phyloP scores from a whole-genome alignment of 495 filamentous ascomycete genomes.

The Aspergillus nidulans region DNA sequence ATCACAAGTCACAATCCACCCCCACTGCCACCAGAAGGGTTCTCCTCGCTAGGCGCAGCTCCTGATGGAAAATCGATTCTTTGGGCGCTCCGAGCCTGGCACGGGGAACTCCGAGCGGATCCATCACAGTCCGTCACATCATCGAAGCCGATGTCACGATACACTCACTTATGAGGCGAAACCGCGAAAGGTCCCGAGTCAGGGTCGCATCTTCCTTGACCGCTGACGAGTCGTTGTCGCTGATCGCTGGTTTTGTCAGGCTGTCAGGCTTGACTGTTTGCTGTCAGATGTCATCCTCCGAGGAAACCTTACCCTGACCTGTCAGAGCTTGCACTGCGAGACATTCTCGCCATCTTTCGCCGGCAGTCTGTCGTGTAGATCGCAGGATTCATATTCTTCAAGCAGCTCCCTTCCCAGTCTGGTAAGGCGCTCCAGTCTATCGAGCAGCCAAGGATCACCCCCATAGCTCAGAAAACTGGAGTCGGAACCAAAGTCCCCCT shows the following conservation, averaged over 20 bases:
- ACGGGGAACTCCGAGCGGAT: neutral
- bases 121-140: neutral
- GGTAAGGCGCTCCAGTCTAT: neutral
- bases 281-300: slow-evolving; percentile 1
- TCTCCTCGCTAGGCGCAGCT: neutral
- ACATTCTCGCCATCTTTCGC: neutral
- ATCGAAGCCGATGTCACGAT: neutral
- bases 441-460: neutral
- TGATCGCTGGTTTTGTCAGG: neutral
- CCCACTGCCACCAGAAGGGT: neutral
- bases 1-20: slow-evolving; percentile 1
- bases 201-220: neutral
- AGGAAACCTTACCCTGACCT: slow-evolving; percentile 13
- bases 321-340: neutral
- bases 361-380: neutral
- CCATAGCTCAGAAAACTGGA: neutral
- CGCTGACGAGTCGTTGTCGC: neutral
- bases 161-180: too few relatives aligned
- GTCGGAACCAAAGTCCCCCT: neutral
- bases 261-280: neutral
- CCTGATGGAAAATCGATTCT: neutral
- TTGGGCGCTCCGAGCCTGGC: neutral
- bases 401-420: neutral
- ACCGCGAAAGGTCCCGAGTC: neutral
- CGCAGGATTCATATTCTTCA: slow-evolving; percentile 3